phyloP scores from a whole-genome alignment of 1,284 basidiomycete genomes.

The Cryptococcus jaspeensis region DNA sequence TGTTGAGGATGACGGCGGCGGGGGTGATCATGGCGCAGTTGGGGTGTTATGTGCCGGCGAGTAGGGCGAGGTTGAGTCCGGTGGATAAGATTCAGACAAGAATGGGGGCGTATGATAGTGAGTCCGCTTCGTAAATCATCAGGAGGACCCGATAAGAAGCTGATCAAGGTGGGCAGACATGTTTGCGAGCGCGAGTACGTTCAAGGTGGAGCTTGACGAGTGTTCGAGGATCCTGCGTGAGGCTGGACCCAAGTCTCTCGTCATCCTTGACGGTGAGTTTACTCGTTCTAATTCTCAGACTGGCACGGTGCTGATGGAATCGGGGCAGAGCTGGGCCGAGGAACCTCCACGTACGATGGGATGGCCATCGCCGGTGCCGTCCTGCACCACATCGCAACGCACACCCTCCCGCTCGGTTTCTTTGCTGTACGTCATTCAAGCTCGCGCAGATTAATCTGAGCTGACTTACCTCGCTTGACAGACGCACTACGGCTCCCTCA shows the following conservation, averaged over 20 bases:
- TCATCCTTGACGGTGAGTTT: constrained; percentile 83
- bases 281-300: background rate
- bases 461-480: constrained; percentile 16
- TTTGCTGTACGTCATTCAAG: constrained; percentile 49
- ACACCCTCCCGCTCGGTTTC: constrained; percentile 72
- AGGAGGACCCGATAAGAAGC: background rate
- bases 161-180: constrained; percentile 57
- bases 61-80: constrained; percentile 76
- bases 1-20: constrained; percentile 93
- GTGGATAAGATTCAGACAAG: constrained; percentile 93
- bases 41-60: constrained; percentile 95
- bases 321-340: constrained; percentile 72
- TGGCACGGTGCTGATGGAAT: background rate
- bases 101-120: constrained; percentile 94
- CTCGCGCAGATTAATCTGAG: background rate
- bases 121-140: constrained; percentile 12
- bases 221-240: constrained; percentile 88
- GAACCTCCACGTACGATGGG: constrained; percentile 67
- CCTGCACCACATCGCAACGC: constrained; percentile 84
- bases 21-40: constrained; percentile 96
- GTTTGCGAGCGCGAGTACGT: constrained; percentile 91
- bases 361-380: constrained; percentile 97
- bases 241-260: constrained; percentile 84
- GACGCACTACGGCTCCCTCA: constrained; percentile 53
- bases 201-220: constrained; percentile 95